Evolutionary conservation across 2,329 filamentous ascomycete species (phyloP).

Genomic region (Fusarium sambucinum): DNA sequence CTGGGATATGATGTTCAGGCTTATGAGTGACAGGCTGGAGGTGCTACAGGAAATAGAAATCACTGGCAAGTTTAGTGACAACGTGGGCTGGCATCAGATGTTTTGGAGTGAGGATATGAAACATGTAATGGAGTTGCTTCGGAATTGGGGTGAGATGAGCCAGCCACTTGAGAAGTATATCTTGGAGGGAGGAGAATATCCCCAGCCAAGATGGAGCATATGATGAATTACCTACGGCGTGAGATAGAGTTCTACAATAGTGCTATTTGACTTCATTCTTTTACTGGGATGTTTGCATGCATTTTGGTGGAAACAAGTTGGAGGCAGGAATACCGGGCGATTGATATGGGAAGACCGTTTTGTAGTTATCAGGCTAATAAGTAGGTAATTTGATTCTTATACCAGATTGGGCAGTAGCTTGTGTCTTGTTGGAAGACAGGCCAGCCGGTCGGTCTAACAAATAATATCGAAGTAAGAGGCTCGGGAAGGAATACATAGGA

Average conservation of each 20-base stretch:
- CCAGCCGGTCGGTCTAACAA: background rate
- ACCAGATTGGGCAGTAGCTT: background rate
- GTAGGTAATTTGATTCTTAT: background rate
- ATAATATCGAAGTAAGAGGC: background rate
- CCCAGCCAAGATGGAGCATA: slow-evolving; percentile 24
- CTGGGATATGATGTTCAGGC: slow-evolving; percentile 37
- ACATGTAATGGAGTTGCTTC: background rate
- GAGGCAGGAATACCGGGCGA: background rate
- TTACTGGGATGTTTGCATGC: background rate
- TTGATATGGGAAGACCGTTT: background rate
- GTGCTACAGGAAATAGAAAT: slow-evolving; percentile 21
- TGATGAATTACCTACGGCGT: background rate
- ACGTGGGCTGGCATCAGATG: slow-evolving; percentile 31
- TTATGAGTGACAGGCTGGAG: slow-evolving; percentile 22
- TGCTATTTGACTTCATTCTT: background rate
- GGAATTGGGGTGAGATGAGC: slow-evolving; percentile 10
- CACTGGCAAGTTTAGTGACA: slow-evolving; percentile 24
- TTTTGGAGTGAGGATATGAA: slow-evolving; percentile 13
- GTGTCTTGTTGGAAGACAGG: background rate
- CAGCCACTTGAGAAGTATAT: slow-evolving; percentile 32
- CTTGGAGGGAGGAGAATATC: slow-evolving; percentile 37
- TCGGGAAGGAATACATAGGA: background rate
- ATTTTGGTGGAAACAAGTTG: background rate
- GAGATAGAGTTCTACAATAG: background rate
- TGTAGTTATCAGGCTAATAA: background rate